phyloP scores from a whole-genome alignment of 176 grass and related monocot species.

The Lolium multiflorum region DNA sequence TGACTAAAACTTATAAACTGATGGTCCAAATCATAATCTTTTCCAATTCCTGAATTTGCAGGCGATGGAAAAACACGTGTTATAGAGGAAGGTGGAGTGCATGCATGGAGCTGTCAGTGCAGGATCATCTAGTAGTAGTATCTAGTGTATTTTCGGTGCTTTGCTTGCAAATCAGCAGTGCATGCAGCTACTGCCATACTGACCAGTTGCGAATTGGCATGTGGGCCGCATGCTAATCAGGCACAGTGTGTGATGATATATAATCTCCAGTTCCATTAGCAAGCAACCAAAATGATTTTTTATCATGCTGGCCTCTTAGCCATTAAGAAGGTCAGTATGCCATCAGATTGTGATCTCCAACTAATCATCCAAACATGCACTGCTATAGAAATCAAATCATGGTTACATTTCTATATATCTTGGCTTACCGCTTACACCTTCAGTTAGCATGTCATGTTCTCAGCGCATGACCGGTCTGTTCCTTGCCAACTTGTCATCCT shows the following conservation, averaged over 20 bases:
- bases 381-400: constrained; percentile 24
- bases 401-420: neutral
- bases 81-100: neutral
- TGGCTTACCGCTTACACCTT: neutral
- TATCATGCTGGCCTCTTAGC: neutral
- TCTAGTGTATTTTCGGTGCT: neutral
- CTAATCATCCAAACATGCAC: neutral
- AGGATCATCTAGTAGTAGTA: too few relatives aligned
- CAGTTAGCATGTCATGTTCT: constrained; percentile 32
- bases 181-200: neutral
- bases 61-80: neutral
- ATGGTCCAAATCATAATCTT: neutral
- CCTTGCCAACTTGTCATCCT: constrained; percentile 1
- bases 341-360: neutral
- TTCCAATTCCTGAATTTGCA: neutral
- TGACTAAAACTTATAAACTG: neutral
- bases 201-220: neutral
- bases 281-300: neutral
- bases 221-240: neutral
- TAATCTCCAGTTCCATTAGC: neutral
- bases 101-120: neutral
- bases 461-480: constrained; percentile 31
- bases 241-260: neutral
- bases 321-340: neutral
- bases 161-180: neutral